A percentile compares a stretch with the other conserved stretches of the same genome.
Evolutionary conservation across 129 eudicot genomes (phyloP).

Genomic region (Escallonia herrerae): DNA sequence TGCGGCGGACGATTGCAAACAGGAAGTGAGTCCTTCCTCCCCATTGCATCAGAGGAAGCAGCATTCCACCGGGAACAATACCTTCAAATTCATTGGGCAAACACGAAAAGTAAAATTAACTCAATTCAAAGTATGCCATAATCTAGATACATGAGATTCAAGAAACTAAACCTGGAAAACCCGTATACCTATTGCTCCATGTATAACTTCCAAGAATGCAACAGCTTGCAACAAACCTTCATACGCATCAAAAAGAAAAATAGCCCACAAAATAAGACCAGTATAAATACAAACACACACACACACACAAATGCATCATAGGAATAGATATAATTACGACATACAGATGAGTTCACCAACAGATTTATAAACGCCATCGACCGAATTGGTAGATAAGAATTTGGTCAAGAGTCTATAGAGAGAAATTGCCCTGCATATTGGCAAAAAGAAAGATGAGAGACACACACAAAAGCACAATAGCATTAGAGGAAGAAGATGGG

Average conservation of each 20-base stretch:
- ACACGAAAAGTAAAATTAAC: not conserved
- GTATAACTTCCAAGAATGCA: constrained; percentile 83
- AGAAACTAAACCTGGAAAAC: constrained; percentile 1
- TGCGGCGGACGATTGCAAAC: constrained; percentile 59
- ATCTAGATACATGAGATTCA: too few species aligned
- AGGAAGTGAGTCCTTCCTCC: constrained; percentile 80
- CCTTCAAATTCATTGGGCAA: constrained; percentile 34
- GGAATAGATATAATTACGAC: constrained; percentile 3
- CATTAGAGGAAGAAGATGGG: too few species aligned
- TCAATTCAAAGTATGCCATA: constrained; percentile 8
- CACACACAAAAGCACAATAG: not conserved
- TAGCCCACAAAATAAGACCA: not conserved
- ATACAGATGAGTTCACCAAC: constrained; percentile 71
- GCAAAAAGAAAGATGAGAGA: not conserved
- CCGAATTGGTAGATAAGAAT: constrained; percentile 43
- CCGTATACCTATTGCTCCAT: constrained; percentile 74
- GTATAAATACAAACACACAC: not conserved
- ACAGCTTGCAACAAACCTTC: constrained; percentile 65
- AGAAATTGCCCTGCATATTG: constrained; percentile 57
- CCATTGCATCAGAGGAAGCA: constrained; percentile 93
- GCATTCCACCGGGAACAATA: constrained; percentile 84
- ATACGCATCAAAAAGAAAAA: constrained; percentile 2
- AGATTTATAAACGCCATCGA: constrained; percentile 51
- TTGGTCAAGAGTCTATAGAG: constrained; percentile 34
- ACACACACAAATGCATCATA: not conserved